A percentile compares a stretch with the other conserved stretches of the same genome.
Evolutionary conservation across 345 rosid genomes (phyloP).

Genomic region (Hypericum perforatum): DNA sequence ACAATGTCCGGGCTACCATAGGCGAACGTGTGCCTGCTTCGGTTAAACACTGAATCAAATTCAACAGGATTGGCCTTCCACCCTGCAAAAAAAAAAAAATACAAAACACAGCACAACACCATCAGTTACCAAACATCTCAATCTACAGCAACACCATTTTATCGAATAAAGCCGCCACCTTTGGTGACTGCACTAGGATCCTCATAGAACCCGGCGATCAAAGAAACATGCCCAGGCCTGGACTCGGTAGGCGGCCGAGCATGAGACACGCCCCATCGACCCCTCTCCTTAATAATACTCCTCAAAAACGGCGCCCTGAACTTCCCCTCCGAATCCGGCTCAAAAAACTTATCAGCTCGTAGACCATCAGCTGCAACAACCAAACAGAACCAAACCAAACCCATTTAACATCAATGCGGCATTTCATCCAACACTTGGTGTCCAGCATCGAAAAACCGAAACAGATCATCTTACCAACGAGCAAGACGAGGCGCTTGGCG

Average conservation of each 20-base stretch:
- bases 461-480: conserved; percentile 41
- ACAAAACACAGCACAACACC: not conserved
- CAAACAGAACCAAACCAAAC: not conserved
- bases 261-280: conserved; percentile 98
- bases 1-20: conserved; percentile 92
- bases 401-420: not conserved
- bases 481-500: conserved; percentile 83
- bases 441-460: not conserved
- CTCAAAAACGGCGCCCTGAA: conserved; percentile 88
- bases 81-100: conserved; percentile 39
- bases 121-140: too few relatives aligned
- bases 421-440: conserved; percentile 4
- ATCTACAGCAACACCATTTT: too few relatives aligned
- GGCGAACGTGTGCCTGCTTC: conserved; percentile 69
- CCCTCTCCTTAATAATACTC: conserved; percentile 56
- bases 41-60: conserved; percentile 89
- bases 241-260: conserved; percentile 99
- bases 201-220: conserved; percentile 96
- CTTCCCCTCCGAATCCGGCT: conserved; percentile 64
- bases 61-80: conserved; percentile 99
- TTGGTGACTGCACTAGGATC: conserved; percentile 97
- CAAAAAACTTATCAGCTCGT: conserved; percentile 92
- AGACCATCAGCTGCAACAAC: conserved; percentile 74
- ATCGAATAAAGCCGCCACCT: conserved; percentile 28
- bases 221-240: conserved; percentile 90